Percentiles rank a stretch among this genome's conserved stretches.
Conservation (phyloP, 2,329 filamentous ascomycete species). For the Xylariaceae sp. region DNA sequence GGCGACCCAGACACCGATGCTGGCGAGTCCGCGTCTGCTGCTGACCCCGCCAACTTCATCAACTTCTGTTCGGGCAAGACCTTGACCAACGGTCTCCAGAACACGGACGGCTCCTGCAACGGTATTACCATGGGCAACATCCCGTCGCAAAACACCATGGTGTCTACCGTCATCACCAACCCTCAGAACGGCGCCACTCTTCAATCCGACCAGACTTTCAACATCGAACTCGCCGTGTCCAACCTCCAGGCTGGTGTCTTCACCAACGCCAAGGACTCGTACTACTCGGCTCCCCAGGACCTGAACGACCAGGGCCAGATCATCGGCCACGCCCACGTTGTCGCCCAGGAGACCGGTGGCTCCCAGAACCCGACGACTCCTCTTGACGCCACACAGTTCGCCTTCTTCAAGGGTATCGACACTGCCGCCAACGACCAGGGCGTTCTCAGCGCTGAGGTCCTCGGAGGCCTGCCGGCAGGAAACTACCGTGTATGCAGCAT, state of each 20-base stretch:
- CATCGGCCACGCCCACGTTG: slow-evolving; percentile 54
- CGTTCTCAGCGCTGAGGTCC: slow-evolving; percentile 43
- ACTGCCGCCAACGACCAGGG: slow-evolving; percentile 50
- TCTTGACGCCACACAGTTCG: slow-evolving; percentile 46
- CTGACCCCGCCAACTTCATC: slow-evolving; percentile 54
- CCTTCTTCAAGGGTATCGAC: slow-evolving; percentile 62
- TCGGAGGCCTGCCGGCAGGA: slow-evolving; percentile 51
- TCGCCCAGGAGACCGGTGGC: slow-evolving; percentile 47
- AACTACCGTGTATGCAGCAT: slow-evolving; percentile 62
- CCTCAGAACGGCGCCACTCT: slow-evolving; percentile 46
- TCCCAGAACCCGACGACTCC: slow-evolving; percentile 42
- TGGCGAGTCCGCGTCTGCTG: slow-evolving; percentile 45
- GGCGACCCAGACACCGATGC: slow-evolving; percentile 23
- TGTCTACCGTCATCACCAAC: slow-evolving; percentile 46
- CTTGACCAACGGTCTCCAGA: slow-evolving; percentile 54
- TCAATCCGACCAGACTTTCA: slow-evolving; percentile 39
- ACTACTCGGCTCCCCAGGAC: slow-evolving; percentile 53
- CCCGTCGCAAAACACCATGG: slow-evolving; percentile 46
- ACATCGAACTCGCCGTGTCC: slow-evolving; percentile 42
- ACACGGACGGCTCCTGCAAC: slow-evolving; percentile 54
- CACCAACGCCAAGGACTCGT: slow-evolving; percentile 52
- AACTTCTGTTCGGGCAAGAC: slow-evolving; percentile 50
- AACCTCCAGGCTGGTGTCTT: slow-evolving; percentile 53
- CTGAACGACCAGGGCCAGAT: slow-evolving; percentile 40
- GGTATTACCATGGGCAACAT: slow-evolving; percentile 56